Evolutionary conservation across 257 asterid species (phyloP), one percentile per base, ranked within the genome.

Genomic region (Echites panduratus): DNA sequence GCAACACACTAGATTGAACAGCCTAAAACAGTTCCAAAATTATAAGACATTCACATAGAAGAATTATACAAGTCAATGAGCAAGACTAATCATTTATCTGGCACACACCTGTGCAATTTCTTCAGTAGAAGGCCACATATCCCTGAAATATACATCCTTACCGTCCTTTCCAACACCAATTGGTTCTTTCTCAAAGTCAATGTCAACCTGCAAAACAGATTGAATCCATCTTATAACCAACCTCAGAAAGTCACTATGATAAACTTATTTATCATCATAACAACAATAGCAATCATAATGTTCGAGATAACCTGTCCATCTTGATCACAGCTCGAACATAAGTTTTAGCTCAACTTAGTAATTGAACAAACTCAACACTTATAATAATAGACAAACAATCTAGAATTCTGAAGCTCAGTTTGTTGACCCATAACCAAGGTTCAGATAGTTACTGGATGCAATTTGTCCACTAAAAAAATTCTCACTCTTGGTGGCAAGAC

Each of bases 131-230:
- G 98, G 98, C 98, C 98, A 91, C 45, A 93, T 86, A 79, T 93
- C 98, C 82, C 83, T 87, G 75, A 93, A 91, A 81, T 86, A 93
- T 22, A 93, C 96, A 12, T 85, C 85, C 79, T 87, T 89, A 16
- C 97, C 98, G 44, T 89, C 95, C 81, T 91, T 88, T 64, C 96
- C 89, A 24, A 87, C 85, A 12, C 98, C 98, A 82, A 93, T 87
- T 62, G 98, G 97, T 85, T 93, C 97, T 84, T 86, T 91, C 70
- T 88, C 96, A 67, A 93, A 93, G 79, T 93, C 98, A 66, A 93
- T 91, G 79, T 93, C 88, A 73, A 91, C 98, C 98, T 93, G 86
- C 72, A 75, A 64, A 76, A 57, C 41, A 53, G 29, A 65, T 58
- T 43, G 20, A 70, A 44, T 17, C 1, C 53, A 54, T 27, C 40